Evolutionary conservation across 371 early-diverging fungal species (phyloP).

Genomic region (Circinella minor): DNA sequence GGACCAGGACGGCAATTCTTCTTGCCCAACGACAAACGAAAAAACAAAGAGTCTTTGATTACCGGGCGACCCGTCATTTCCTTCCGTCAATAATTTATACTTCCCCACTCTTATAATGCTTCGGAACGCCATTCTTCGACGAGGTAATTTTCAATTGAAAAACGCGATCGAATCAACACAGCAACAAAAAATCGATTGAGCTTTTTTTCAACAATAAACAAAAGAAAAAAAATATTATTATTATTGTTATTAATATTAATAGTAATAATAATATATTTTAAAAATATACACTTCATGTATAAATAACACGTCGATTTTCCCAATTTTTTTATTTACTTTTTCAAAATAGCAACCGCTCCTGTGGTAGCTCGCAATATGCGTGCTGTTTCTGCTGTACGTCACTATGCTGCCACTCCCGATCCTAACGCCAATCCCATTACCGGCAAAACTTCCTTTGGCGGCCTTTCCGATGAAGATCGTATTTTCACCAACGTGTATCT

Average conservation of each 20-base stretch:
- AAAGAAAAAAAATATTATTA: background rate
- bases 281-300: background rate
- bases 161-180: background rate
- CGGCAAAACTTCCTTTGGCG: slow-evolving; percentile 66
- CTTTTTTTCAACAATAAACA: no score
- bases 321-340: no score
- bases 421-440: slow-evolving; percentile 58
- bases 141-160: slow-evolving; percentile 33
- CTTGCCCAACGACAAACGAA: slow-evolving; percentile 4
- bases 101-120: slow-evolving; percentile 37
- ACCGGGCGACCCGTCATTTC: background rate
- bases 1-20: background rate
- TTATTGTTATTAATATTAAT: background rate
- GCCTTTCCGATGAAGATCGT: slow-evolving; percentile 90
- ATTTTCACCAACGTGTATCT: slow-evolving; percentile 98
- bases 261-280: background rate
- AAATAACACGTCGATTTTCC: no score
- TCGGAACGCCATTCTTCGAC: slow-evolving; percentile 45
- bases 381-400: slow-evolving; percentile 26
- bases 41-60: slow-evolving; percentile 1
- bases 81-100: slow-evolving; percentile 9
- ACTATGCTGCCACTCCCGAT: slow-evolving; percentile 53
- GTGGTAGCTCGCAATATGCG: slow-evolving; percentile 18
- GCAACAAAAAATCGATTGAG: background rate
- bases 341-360: background rate